Evolutionary conservation across 495 filamentous ascomycete species (phyloP).

Genomic region (Xylaria palmicola): DNA sequence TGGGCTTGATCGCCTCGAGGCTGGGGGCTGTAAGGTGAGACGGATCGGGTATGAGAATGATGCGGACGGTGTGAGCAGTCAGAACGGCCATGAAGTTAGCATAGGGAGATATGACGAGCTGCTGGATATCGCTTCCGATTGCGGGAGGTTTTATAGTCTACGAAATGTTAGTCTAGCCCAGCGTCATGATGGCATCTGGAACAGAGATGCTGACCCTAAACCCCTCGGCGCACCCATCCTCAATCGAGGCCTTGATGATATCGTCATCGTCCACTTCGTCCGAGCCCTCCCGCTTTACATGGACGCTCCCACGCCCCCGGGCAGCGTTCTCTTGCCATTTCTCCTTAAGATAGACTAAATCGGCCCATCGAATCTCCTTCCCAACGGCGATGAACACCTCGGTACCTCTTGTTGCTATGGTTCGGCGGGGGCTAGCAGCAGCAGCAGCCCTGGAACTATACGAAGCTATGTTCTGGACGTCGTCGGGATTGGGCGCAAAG

Average conservation of each 20-base stretch:
- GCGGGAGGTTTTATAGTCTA: slow-evolving; percentile 66
- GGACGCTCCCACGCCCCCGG: slow-evolving; percentile 23
- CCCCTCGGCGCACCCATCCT: slow-evolving; percentile 34
- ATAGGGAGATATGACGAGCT: slow-evolving; percentile 77
- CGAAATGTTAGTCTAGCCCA: slow-evolving; percentile 20
- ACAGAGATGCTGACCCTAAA: slow-evolving; percentile 42
- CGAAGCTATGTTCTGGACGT: slow-evolving; percentile 24
- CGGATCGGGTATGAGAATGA: slow-evolving; percentile 73
- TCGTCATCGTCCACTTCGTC: slow-evolving; percentile 33
- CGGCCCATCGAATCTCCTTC: slow-evolving; percentile 83
- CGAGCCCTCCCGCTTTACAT: slow-evolving; percentile 35
- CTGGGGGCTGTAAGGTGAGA: slow-evolving; percentile 68
- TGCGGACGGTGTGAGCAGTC: slow-evolving; percentile 79
- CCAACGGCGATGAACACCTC: slow-evolving; percentile 83
- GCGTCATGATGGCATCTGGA: not conserved
- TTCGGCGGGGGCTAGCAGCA: slow-evolving; percentile 59
- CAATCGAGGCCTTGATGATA: slow-evolving; percentile 29
- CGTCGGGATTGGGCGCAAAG: slow-evolving; percentile 50
- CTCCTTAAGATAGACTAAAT: slow-evolving; percentile 72
- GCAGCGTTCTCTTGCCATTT: slow-evolving; percentile 57
- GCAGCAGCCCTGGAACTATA: slow-evolving; percentile 37
- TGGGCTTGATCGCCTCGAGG: slow-evolving; percentile 64
- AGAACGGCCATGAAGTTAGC: slow-evolving; percentile 77
- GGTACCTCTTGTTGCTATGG: slow-evolving; percentile 69
- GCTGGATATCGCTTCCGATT: slow-evolving; percentile 71